Conservation (phyloP, 73 alveolate genomes). For the Paramecium caudatum region DNA sequence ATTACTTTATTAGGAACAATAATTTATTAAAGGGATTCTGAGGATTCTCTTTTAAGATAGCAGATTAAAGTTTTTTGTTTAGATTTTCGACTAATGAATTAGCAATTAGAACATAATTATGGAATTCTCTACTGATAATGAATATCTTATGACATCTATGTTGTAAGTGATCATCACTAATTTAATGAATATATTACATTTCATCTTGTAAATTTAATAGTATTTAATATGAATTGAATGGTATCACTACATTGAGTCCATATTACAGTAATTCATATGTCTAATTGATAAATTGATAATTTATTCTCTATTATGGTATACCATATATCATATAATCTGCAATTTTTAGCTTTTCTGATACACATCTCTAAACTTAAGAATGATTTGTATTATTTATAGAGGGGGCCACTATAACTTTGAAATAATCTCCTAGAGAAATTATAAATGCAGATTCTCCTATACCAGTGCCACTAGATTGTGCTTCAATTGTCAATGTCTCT, state of each 20-base stretch:
- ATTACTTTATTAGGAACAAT: background rate
- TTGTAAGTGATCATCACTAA: slow-evolving; percentile 3
- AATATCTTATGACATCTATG: slow-evolving; percentile 20
- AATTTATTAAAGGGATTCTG: slow-evolving; percentile 26
- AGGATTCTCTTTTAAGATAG: slow-evolving; percentile 17
- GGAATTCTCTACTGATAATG: slow-evolving; percentile 7
- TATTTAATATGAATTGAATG: slow-evolving; percentile 1
- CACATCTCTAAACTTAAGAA: background rate
- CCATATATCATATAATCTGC: background rate
- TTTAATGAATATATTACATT: background rate
- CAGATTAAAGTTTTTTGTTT: background rate
- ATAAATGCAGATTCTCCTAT: background rate
- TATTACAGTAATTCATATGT: background rate
- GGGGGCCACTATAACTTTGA: background rate
- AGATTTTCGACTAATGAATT: slow-evolving; percentile 31
- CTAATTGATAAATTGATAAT: background rate
- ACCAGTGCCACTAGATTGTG: background rate
- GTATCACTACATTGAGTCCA: slow-evolving; percentile 1
- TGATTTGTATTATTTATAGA: background rate
- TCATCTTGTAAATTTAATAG: background rate
- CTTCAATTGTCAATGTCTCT: slow-evolving; percentile 4
- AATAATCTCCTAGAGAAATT: background rate
- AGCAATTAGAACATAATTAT: background rate
- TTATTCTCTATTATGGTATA: background rate
- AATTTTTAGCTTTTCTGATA: background rate